A percentile compares a stretch with the other conserved stretches of the same genome.
These are phyloP conservation scores for Eimeria maxima DNA, from an alignment of 169 alveolate species.

Conservation along the genomic window DNA sequence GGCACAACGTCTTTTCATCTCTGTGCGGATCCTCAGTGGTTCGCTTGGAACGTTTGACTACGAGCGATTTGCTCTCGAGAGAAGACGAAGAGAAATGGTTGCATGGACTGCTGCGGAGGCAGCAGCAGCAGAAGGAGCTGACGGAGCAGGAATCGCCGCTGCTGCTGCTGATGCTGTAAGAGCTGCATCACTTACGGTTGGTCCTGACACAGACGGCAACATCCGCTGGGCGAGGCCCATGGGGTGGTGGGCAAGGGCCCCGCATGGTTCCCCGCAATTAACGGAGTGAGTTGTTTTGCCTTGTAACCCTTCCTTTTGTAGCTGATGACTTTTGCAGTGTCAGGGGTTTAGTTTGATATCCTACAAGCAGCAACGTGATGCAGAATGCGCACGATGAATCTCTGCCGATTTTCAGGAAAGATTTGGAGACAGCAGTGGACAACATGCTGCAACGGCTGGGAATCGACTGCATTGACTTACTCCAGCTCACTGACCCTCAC, in stretches of 20 bases:
- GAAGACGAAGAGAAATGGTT: conserved; percentile 31
- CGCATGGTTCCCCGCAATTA: conserved; percentile 9
- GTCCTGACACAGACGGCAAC: conserved; percentile 19
- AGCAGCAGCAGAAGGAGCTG: conserved; percentile 5
- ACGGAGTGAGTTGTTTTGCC: not conserved
- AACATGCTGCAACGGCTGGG: conserved; percentile 86
- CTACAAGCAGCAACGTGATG: not conserved
- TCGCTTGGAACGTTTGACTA: conserved; percentile 42
- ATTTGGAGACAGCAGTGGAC: conserved; percentile 90
- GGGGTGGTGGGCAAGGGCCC: conserved; percentile 56
- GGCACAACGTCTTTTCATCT: conserved; percentile 56
- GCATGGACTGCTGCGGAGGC: conserved; percentile 48
- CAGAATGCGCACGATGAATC: not conserved
- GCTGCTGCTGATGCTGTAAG: conserved; percentile 60
- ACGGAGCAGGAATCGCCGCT: conserved; percentile 1
- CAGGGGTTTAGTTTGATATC: not conserved
- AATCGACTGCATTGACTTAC: conserved; percentile 89
- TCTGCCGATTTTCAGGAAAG: conserved; percentile 29
- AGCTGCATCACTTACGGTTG: conserved; percentile 31
- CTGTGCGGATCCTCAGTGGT: conserved; percentile 60
- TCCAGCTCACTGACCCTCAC: conserved; percentile 89
- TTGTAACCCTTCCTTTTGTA: not conserved
- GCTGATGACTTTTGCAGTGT: not conserved
- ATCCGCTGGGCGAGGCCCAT: conserved; percentile 60
- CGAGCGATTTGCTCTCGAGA: conserved; percentile 60